These are phyloP conservation scores for Phytophthora kernoviae DNA, from an alignment of 352 stramenopile genomes.

Conservation along the genomic window DNA sequence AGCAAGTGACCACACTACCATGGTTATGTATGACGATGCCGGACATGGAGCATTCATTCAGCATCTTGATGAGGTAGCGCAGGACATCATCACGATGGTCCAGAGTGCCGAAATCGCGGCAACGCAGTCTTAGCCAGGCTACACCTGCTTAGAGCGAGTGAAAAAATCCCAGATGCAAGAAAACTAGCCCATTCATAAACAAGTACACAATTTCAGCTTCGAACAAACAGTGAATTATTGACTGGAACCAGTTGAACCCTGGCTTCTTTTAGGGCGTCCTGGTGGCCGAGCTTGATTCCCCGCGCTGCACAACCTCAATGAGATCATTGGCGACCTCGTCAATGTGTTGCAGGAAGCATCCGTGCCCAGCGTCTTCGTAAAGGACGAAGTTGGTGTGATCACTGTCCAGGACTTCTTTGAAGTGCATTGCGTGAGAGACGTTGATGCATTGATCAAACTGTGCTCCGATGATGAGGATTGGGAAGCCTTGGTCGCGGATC, in stretches of 20 bases:
- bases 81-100: conserved; percentile 38
- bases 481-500: conserved; percentile 46
- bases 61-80: conserved; percentile 44
- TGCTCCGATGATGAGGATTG: conserved; percentile 50
- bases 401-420: conserved; percentile 34
- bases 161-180: too few relatives aligned
- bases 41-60: conserved; percentile 51
- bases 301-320: conserved; percentile 22
- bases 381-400: conserved; percentile 47
- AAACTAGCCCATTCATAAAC: too few relatives aligned
- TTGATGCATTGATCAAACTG: conserved; percentile 40
- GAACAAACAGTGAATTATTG: neutral
- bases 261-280: neutral
- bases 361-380: conserved; percentile 50
- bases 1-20: conserved; percentile 31
- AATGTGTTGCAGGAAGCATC: conserved; percentile 46
- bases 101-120: conserved; percentile 9
- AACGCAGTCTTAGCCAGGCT: neutral
- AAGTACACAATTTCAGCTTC: too few relatives aligned
- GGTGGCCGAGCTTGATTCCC: neutral
- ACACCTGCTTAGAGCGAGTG: neutral
- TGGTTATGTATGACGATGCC: conserved; percentile 43
- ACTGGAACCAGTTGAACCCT: neutral
- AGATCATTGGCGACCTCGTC: conserved; percentile 44
- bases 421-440: conserved; percentile 38